A percentile compares a stretch with the other conserved stretches of the same genome.
These are phyloP conservation scores for Ascochyta fabae DNA, from an alignment of 2,329 filamentous ascomycete genomes.

Conservation along the genomic window DNA sequence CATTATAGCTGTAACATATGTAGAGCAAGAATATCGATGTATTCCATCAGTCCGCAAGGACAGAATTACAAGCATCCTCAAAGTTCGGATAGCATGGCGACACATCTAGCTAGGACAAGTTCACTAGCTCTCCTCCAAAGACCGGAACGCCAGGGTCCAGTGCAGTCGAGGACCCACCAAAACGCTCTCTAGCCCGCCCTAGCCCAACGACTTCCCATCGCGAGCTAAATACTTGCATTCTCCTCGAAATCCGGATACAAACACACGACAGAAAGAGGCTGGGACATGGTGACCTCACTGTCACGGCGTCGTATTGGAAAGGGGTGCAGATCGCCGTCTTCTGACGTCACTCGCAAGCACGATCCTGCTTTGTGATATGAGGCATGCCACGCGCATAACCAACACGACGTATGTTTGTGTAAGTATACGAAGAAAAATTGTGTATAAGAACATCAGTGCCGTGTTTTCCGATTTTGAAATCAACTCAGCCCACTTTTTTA, in stretches of 20 bases:
- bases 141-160: conserved; percentile 20
- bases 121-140: conserved; percentile 25
- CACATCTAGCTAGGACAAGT: conserved; percentile 15
- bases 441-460: conserved; percentile 20
- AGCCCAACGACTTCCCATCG: neutral
- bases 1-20: neutral
- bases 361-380: conserved; percentile 6
- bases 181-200: conserved; percentile 5
- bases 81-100: too few species aligned
- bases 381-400: conserved; percentile 1
- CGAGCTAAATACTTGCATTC: neutral
- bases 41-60: too few species aligned
- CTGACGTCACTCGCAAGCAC: conserved; percentile 22
- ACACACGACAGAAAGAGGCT: neutral
- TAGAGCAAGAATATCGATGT: neutral
- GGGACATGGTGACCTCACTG: conserved; percentile 23
- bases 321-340: conserved; percentile 15
- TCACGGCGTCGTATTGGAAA: conserved; percentile 8
- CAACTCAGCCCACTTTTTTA: conserved; percentile 10
- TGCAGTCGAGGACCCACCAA: conserved; percentile 21
- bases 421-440: neutral
- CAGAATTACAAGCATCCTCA: too few species aligned
- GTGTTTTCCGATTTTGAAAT: conserved; percentile 1
- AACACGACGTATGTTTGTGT: neutral
- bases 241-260: neutral